Conservation (phyloP, 2,329 filamentous ascomycete species). For the Fusarium sp. region DNA sequence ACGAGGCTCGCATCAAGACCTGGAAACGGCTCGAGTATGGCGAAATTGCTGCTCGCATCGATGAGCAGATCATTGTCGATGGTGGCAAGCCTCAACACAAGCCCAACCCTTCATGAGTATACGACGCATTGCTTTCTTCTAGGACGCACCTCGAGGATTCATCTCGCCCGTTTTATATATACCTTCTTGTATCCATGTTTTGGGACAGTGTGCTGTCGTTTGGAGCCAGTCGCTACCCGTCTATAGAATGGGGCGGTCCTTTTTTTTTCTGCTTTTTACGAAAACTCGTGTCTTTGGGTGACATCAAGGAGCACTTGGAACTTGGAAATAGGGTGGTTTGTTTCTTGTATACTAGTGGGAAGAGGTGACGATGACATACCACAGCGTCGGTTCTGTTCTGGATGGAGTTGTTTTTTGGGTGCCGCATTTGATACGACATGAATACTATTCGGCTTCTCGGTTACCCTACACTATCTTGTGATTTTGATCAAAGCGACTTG, state of each 20-base stretch:
- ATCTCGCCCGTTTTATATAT: not conserved
- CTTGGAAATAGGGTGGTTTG: not conserved
- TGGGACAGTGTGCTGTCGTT: constrained; percentile 2
- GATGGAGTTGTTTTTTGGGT: constrained; percentile 30
- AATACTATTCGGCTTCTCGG: constrained; percentile 10
- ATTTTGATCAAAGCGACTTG: not conserved
- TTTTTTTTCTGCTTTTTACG: constrained; percentile 12
- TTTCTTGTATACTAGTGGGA: constrained; percentile 29
- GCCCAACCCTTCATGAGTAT: constrained; percentile 24
- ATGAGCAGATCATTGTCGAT: constrained; percentile 72
- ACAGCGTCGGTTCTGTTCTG: constrained; percentile 24
- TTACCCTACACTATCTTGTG: not conserved
- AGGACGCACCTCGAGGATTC: not conserved
- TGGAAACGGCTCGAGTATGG: constrained; percentile 87
- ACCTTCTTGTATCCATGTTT: constrained; percentile 31
- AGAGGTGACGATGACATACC: constrained; percentile 21
- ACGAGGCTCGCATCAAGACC: constrained; percentile 84
- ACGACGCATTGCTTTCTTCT: constrained; percentile 17
- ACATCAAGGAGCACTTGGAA: constrained; percentile 14
- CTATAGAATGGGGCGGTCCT: constrained; percentile 26
- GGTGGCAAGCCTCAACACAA: constrained; percentile 56
- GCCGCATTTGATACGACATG: constrained; percentile 12
- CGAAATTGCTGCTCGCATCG: constrained; percentile 60
- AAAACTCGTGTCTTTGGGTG: constrained; percentile 18
- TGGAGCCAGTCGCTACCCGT: constrained; percentile 4